A percentile compares a stretch with the other conserved stretches of the same genome.
phyloP scores from a whole-genome alignment of 2,329 filamentous ascomycete genomes.

The Fusarium sp. region DNA sequence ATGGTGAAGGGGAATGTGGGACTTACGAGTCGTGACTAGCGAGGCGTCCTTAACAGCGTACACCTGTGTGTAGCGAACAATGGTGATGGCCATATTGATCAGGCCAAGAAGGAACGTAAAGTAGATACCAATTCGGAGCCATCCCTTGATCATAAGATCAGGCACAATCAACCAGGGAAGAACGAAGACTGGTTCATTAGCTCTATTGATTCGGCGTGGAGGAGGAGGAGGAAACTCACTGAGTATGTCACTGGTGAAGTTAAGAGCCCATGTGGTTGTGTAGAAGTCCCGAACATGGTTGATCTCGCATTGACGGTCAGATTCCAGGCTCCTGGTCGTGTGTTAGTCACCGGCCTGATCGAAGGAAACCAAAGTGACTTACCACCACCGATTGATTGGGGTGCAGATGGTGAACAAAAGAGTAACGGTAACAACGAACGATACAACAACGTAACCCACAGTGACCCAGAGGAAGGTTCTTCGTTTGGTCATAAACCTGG shows the following conservation, averaged over 20 bases:
- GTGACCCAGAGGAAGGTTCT: constrained; percentile 21
- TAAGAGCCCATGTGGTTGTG: constrained; percentile 11
- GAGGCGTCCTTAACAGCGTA: neutral
- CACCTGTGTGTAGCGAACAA: constrained; percentile 16
- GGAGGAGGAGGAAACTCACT: neutral
- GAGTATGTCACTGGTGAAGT: constrained; percentile 26
- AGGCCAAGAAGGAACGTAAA: constrained; percentile 26
- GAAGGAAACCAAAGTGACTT: fast-evolving
- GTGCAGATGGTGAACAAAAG: constrained; percentile 14
- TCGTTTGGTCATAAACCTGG: constrained; percentile 23
- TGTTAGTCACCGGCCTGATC: neutral
- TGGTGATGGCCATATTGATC: constrained; percentile 16
- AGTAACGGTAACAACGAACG: neutral
- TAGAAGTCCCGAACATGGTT: no score
- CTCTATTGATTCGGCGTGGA: fast-evolving
- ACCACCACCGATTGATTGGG: constrained; percentile 25
- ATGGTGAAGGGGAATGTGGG: fast-evolving
- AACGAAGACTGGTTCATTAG: constrained; percentile 12
- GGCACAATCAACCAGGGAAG: constrained; percentile 20
- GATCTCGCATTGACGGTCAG: neutral
- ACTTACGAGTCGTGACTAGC: constrained; percentile 1
- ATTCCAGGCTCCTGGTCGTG: neutral
- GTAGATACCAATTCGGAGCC: constrained; percentile 5
- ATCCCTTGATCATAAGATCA: constrained; percentile 23
- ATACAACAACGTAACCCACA: neutral